A percentile compares a stretch with the other conserved stretches of the same genome.
phyloP scores from a whole-genome alignment of 1,284 basidiomycete genomes.

The Ceratobasidium theobromae region DNA sequence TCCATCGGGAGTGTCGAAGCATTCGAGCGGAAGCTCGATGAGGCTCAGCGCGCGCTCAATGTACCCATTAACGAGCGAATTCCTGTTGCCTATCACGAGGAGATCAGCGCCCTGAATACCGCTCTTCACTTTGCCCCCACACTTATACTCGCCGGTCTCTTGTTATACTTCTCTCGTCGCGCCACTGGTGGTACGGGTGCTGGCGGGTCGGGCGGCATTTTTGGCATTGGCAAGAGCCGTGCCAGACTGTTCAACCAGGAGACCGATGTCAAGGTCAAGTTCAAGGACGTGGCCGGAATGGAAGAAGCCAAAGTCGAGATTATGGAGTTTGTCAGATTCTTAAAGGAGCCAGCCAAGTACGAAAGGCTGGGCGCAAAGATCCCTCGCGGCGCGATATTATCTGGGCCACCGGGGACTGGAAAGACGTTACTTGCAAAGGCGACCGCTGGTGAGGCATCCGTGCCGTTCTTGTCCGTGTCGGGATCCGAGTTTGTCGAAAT shows the following conservation, averaged over 20 bases:
- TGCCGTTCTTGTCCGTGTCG: slow-evolving; percentile 97
- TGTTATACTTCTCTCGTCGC: slow-evolving; percentile 87
- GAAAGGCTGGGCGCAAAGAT: slow-evolving; percentile 98
- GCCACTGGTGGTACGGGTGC: slow-evolving; percentile 60
- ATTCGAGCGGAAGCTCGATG: slow-evolving; percentile 92
- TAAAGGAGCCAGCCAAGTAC: slow-evolving; percentile 94
- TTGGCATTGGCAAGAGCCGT: slow-evolving; percentile 94
- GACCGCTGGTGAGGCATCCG: slow-evolving; percentile 95
- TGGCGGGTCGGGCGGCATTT: slow-evolving; percentile 84
- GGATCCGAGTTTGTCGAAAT: slow-evolving; percentile 99
- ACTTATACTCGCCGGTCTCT: slow-evolving; percentile 83
- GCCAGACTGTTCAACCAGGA: slow-evolving; percentile 99
- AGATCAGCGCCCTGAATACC: slow-evolving; percentile 82
- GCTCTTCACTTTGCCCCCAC: slow-evolving; percentile 94
- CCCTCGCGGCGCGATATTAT: slow-evolving; percentile 95
- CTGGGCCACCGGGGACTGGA: slow-evolving; percentile 97
- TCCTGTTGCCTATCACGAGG: slow-evolving; percentile 95
- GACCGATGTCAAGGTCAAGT: slow-evolving; percentile 89
- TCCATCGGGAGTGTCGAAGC: slow-evolving; percentile 97
- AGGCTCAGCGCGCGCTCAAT: slow-evolving; percentile 89
- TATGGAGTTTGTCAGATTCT: slow-evolving; percentile 99
- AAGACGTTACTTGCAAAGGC: slow-evolving; percentile 98
- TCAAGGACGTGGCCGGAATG: slow-evolving; percentile 98
- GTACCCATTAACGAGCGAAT: slow-evolving; percentile 92
- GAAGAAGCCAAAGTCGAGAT: slow-evolving; percentile 99